Percentiles rank a stretch among this genome's conserved stretches.
phyloP scores from a whole-genome alignment of 2,329 filamentous ascomycete genomes.

The Talaromyces atroroseus region DNA sequence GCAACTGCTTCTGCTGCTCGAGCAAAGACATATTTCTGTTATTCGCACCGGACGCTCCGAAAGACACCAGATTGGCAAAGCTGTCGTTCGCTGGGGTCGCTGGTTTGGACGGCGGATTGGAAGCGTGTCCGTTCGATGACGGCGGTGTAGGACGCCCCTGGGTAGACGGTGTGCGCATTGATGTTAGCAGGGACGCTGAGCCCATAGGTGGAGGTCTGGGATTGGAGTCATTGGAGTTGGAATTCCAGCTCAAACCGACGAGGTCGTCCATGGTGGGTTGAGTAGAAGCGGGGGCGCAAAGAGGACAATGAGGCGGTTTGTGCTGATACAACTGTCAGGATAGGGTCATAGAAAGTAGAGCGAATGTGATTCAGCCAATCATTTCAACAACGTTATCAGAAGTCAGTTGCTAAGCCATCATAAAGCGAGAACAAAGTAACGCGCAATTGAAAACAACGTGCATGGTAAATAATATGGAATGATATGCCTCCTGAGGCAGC shows the following conservation, averaged over 20 bases:
- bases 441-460: neutral
- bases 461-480: neutral
- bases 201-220: conserved; percentile 34
- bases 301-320: neutral
- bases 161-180: conserved; percentile 31
- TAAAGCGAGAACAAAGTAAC: neutral
- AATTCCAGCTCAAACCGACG: conserved; percentile 41
- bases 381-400: neutral
- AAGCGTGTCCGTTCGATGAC: conserved; percentile 20
- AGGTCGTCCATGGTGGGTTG: conserved; percentile 41
- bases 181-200: conserved; percentile 30
- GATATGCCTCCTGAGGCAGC: neutral
- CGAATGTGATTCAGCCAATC: neutral
- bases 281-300: neutral
- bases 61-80: conserved; percentile 63
- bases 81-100: conserved; percentile 42
- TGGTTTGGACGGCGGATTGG: conserved; percentile 36
- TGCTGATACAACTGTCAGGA: neutral
- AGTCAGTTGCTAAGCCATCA: neutral
- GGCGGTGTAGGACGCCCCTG: conserved; percentile 41
- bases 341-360: neutral
- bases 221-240: conserved; percentile 28
- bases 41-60: conserved; percentile 41
- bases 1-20: conserved; percentile 62
- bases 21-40: conserved; percentile 65